Evolutionary conservation across 495 filamentous ascomycete genomes (phyloP).

Genomic region (Staphylotrichum tortipilum): DNA sequence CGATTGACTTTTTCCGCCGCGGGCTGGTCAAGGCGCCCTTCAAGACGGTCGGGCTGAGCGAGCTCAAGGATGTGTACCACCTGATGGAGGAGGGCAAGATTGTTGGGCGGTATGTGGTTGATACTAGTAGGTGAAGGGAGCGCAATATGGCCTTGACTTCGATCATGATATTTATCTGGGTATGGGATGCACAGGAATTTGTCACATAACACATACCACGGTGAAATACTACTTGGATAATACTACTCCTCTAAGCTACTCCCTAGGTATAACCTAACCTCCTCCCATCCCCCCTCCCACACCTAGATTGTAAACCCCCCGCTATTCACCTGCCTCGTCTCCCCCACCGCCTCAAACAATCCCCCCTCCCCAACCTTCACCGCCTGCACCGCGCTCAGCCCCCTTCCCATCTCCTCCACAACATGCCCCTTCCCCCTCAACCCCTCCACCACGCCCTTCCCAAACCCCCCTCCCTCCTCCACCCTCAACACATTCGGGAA

Average conservation of each 20-base stretch:
- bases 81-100: conserved; percentile 71
- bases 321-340: conserved; percentile 66
- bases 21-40: conserved; percentile 80
- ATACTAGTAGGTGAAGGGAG: conserved; percentile 45
- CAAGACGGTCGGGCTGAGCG: conserved; percentile 69
- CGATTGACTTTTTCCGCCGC: conserved; percentile 76
- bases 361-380: conserved; percentile 61
- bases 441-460: conserved; percentile 56
- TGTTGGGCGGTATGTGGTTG: conserved; percentile 80
- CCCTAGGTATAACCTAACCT: no score
- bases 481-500: conserved; percentile 59
- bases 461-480: conserved; percentile 63
- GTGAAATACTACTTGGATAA: no score
- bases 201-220: no score
- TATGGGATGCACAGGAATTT: no score
- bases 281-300: background rate
- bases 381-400: conserved; percentile 61
- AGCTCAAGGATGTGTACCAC: conserved; percentile 69
- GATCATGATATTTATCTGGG: background rate
- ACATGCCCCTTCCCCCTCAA: conserved; percentile 61
- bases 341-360: conserved; percentile 49
- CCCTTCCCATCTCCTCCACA: conserved; percentile 59
- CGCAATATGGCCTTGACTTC: background rate
- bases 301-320: conserved; percentile 59
- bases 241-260: background rate